Conservation (phyloP, 2,329 filamentous ascomycete genomes). For the Sclerotinia spermophila region DNA sequence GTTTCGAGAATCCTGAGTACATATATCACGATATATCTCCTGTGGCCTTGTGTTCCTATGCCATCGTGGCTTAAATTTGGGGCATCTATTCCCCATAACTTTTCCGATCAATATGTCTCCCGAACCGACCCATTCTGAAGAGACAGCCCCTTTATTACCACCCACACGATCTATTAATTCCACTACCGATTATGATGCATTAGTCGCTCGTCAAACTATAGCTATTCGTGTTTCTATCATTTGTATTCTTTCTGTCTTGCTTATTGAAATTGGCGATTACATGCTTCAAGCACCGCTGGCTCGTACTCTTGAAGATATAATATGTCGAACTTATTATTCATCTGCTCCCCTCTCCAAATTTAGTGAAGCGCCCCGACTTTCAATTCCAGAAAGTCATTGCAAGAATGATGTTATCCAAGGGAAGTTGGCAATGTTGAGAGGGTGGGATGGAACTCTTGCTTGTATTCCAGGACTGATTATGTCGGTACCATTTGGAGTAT, state of each 20-base stretch:
- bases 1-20: neutral
- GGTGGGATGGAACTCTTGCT: conserved; percentile 45
- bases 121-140: neutral
- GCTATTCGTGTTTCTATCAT: conserved; percentile 10
- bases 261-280: conserved; percentile 44
- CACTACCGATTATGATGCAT: neutral
- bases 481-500: conserved; percentile 24
- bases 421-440: conserved; percentile 49
- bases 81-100: neutral
- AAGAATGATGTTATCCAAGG: conserved; percentile 49
- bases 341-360: conserved; percentile 36
- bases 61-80: neutral
- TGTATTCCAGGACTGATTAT: conserved; percentile 43
- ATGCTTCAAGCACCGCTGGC: conserved; percentile 42
- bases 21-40: neutral
- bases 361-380: neutral
- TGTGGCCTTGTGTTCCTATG: neutral
- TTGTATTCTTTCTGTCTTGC: conserved; percentile 26
- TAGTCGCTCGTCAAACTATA: neutral
- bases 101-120: neutral
- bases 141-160: neutral
- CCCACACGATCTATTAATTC: neutral
- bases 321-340: conserved; percentile 48
- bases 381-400: conserved; percentile 44
- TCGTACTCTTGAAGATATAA: conserved; percentile 51